Evolutionary conservation across 768 basidiomycete species (phyloP).

Genomic region (Sarcodon sp.): DNA sequence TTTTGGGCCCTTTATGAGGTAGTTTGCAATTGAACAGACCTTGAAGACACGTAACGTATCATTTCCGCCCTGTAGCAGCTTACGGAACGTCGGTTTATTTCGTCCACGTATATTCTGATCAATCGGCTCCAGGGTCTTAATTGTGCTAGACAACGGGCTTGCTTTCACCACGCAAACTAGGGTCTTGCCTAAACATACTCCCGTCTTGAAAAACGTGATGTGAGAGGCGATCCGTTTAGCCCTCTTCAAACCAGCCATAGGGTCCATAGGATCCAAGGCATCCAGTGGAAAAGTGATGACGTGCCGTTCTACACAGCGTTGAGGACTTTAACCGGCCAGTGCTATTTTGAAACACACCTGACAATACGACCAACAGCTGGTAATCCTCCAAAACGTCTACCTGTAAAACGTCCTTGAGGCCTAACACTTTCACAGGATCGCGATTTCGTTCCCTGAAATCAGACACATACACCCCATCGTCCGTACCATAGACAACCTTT

Average conservation of each 20-base stretch:
- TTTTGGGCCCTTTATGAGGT: not conserved
- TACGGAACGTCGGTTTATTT: conserved; percentile 87
- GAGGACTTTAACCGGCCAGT: not conserved
- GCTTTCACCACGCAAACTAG: conserved; percentile 97
- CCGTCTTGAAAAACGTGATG: conserved; percentile 96
- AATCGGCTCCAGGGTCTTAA: conserved; percentile 94
- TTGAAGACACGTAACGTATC: conserved; percentile 89
- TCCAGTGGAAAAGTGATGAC: conserved; percentile 96
- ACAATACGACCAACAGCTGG: conserved; percentile 92
- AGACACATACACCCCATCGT: conserved; percentile 93
- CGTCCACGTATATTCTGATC: conserved; percentile 74
- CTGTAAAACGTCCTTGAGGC: conserved; percentile 81
- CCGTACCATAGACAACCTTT: conserved; percentile 90
- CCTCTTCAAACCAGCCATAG: conserved; percentile 81
- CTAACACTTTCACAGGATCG: conserved; percentile 84
- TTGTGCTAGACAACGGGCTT: conserved; percentile 88
- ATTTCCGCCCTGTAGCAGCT: conserved; percentile 87
- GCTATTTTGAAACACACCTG: conserved; percentile 36
- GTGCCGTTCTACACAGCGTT: conserved; percentile 59
- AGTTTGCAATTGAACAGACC: conserved; percentile 26
- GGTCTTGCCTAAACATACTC: conserved; percentile 79
- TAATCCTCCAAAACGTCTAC: conserved; percentile 96
- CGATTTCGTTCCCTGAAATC: conserved; percentile 66
- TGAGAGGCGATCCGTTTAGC: conserved; percentile 93
- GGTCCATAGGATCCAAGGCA: conserved; percentile 81